These are phyloP conservation scores for Pichia sp. DNA, from an alignment of 1,139 yeast species.

Conservation along the genomic window DNA sequence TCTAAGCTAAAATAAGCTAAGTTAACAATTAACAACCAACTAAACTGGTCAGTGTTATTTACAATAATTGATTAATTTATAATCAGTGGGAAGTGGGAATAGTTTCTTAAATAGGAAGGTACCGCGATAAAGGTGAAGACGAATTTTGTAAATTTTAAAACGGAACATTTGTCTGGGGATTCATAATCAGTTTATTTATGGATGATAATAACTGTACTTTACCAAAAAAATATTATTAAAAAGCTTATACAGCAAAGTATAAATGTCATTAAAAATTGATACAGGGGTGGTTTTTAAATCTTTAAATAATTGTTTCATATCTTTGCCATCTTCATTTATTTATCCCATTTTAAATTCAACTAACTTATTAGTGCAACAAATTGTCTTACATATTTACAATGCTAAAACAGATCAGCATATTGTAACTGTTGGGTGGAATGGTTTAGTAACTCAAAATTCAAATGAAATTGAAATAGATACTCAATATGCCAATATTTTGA, in stretches of 20 bases:
- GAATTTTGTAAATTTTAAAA: too few relatives aligned
- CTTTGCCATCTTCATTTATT: conserved; percentile 24
- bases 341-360: conserved; percentile 25
- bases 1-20: too few relatives aligned
- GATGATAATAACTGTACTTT: too few relatives aligned
- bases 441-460: conserved; percentile 20
- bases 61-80: too few relatives aligned
- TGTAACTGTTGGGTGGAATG: conserved; percentile 27
- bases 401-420: conserved; percentile 11
- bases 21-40: too few relatives aligned
- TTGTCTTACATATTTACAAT: conserved; percentile 20
- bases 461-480: conserved; percentile 50
- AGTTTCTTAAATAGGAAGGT: too few relatives aligned
- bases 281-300: conserved; percentile 19
- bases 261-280: conserved; percentile 13
- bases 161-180: too few relatives aligned
- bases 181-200: too few relatives aligned
- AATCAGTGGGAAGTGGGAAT: too few relatives aligned
- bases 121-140: too few relatives aligned
- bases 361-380: conserved; percentile 25
- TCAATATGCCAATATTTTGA: conserved; percentile 39
- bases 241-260: neutral
- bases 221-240: too few relatives aligned
- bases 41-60: too few relatives aligned
- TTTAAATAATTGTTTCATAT: conserved; percentile 22